A percentile compares a stretch with the other conserved stretches of the same genome.
Evolutionary conservation across 1,139 yeast genomes (phyloP).

Genomic region (Hemisphaericaspora xylofermentans): DNA sequence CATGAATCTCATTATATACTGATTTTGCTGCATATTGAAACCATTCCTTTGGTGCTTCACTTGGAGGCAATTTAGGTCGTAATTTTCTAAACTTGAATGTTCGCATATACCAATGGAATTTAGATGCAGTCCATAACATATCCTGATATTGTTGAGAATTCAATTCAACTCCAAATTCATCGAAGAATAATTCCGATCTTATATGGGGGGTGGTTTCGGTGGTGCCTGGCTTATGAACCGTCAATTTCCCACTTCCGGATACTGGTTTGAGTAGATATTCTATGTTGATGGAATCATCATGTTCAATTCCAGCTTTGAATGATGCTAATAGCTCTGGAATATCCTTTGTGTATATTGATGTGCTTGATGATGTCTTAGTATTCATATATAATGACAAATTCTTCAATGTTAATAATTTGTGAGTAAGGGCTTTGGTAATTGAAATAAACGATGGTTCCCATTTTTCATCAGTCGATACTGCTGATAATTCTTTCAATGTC

Average conservation of each 20-base stretch:
- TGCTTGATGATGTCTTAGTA: constrained; percentile 48
- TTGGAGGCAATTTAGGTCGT: constrained; percentile 61
- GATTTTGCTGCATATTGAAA: constrained; percentile 73
- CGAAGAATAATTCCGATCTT: constrained; percentile 73
- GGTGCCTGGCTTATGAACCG: constrained; percentile 76
- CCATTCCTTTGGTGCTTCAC: constrained; percentile 80
- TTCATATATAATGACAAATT: constrained; percentile 85
- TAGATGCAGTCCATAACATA: constrained; percentile 76
- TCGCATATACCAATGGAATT: constrained; percentile 73
- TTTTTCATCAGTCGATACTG: constrained; percentile 79
- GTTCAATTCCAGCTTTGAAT: constrained; percentile 33
- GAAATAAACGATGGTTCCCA: constrained; percentile 90
- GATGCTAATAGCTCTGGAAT: constrained; percentile 40
- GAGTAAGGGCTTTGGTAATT: constrained; percentile 63
- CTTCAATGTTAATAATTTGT: constrained; percentile 75
- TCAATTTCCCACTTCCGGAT: constrained; percentile 80
- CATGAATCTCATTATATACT: constrained; percentile 77
- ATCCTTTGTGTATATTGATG: constrained; percentile 47
- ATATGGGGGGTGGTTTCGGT: constrained; percentile 71
- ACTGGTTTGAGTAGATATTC: constrained; percentile 86
- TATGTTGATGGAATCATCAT: constrained; percentile 23
- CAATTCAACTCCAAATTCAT: constrained; percentile 81
- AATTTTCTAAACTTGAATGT: constrained; percentile 72
- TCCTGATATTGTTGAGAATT: constrained; percentile 86
- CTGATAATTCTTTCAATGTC: constrained; percentile 83